phyloP scores from a whole-genome alignment of 768 basidiomycete species.

The Tephrocybe sp. region DNA sequence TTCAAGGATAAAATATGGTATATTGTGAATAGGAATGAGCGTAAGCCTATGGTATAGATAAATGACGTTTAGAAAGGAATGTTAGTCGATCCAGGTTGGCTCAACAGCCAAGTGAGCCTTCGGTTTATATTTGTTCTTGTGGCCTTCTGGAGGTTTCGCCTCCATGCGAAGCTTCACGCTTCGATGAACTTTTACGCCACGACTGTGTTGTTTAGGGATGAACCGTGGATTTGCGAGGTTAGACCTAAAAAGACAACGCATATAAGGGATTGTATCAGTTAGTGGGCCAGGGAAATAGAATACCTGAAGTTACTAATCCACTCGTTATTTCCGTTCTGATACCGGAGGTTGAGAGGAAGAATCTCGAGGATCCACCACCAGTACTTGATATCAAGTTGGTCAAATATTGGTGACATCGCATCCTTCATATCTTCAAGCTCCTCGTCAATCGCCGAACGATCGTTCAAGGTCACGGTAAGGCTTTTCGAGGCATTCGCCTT shows the following conservation, averaged over 20 bases:
- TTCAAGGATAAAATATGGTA: too few relatives aligned
- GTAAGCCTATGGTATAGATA: too few relatives aligned
- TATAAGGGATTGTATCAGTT: not conserved
- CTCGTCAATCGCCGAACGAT: slow-evolving; percentile 24
- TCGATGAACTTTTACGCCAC: slow-evolving; percentile 43
- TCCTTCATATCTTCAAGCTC: slow-evolving; percentile 55
- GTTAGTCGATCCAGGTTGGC: slow-evolving; percentile 35
- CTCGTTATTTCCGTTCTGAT: slow-evolving; percentile 27
- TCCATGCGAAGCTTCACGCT: slow-evolving; percentile 54
- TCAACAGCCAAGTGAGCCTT: slow-evolving; percentile 26
- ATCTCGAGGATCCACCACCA: slow-evolving; percentile 64
- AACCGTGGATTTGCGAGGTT: slow-evolving; percentile 35
- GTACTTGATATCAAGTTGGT: slow-evolving; percentile 39
- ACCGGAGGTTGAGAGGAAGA: slow-evolving; percentile 31
- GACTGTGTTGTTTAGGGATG: slow-evolving; percentile 33
- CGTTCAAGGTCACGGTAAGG: not conserved
- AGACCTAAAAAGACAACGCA: slow-evolving; percentile 1
- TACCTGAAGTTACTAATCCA: slow-evolving; percentile 25
- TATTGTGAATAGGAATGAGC: too few relatives aligned
- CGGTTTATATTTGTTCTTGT: slow-evolving; percentile 22
- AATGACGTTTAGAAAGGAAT: too few relatives aligned
- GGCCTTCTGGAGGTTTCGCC: slow-evolving; percentile 29
- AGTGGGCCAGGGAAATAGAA: not conserved
- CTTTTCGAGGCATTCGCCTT: slow-evolving; percentile 13
- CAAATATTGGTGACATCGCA: slow-evolving; percentile 44